A percentile compares a stretch with the other conserved stretches of the same genome.
phyloP scores from a whole-genome alignment of 352 stramenopile genomes.

The Pythium monospermum region DNA sequence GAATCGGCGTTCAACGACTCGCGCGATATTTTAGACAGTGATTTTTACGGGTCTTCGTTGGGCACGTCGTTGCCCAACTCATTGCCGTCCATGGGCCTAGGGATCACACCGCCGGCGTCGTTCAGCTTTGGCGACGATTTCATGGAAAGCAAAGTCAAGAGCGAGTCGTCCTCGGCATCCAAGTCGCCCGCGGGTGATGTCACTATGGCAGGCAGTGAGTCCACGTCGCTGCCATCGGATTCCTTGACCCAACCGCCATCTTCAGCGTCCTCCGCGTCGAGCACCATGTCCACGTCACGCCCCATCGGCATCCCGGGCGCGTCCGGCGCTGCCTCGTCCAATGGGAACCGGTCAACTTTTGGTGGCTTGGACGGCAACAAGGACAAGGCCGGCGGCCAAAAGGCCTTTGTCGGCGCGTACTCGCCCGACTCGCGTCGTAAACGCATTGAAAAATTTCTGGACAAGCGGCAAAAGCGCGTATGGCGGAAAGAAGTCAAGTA shows the following conservation, averaged over 20 bases:
- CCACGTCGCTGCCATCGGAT: too few relatives aligned
- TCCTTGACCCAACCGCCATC: too few relatives aligned
- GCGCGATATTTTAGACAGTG: constrained; percentile 73
- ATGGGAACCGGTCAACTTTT: constrained; percentile 36
- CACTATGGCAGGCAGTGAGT: too few relatives aligned
- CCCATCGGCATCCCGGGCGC: constrained; percentile 79
- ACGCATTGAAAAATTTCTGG: too few relatives aligned
- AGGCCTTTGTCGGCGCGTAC: constrained; percentile 89
- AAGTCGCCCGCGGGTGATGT: constrained; percentile 10
- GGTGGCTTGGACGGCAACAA: constrained; percentile 34
- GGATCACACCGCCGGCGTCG: constrained; percentile 73
- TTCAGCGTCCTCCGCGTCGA: constrained; percentile 23
- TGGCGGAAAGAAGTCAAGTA: too few relatives aligned
- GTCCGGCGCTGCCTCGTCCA: constrained; percentile 17
- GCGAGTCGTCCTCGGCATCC: constrained; percentile 26
- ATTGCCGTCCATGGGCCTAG: constrained; percentile 80
- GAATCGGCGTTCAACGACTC: constrained; percentile 75
- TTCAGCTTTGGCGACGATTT: constrained; percentile 87
- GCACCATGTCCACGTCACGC: constrained; percentile 55
- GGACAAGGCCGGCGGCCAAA: constrained; percentile 58
- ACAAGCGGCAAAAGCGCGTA: too few relatives aligned
- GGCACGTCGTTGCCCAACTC: constrained; percentile 82
- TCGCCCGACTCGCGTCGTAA: too few relatives aligned
- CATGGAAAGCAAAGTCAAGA: constrained; percentile 71
- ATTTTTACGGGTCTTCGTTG: constrained; percentile 81